These are phyloP conservation scores for Echinochloa phyllopogon DNA, from an alignment of 176 grass and related monocot species.

Conservation along the genomic window DNA sequence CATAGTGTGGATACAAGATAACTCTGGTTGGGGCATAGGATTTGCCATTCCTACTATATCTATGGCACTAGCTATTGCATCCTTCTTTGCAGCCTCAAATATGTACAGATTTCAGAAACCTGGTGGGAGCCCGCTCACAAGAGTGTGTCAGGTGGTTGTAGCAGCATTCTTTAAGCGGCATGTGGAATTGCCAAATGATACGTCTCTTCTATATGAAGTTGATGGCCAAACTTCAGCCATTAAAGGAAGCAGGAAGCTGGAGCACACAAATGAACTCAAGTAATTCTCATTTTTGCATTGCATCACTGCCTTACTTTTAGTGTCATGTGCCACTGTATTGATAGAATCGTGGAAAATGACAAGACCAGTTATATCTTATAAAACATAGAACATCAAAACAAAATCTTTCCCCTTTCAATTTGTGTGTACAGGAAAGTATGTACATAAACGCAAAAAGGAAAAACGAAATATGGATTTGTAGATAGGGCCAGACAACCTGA, in stretches of 20 bases:
- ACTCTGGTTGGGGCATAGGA: constrained; percentile 84
- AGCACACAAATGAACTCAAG: constrained; percentile 75
- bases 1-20: constrained; percentile 87
- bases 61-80: constrained; percentile 79
- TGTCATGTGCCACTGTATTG: background rate
- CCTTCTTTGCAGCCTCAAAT: constrained; percentile 72
- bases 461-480: background rate
- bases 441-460: constrained; percentile 16
- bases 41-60: constrained; percentile 77
- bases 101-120: constrained; percentile 90
- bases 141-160: constrained; percentile 82
- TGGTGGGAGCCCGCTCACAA: constrained; percentile 79
- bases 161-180: constrained; percentile 72
- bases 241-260: constrained; percentile 81
- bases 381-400: constrained; percentile 1
- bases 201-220: constrained; percentile 72
- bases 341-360: background rate
- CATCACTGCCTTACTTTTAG: constrained; percentile 21
- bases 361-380: constrained; percentile 4
- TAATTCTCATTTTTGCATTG: constrained; percentile 34
- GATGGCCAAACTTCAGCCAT: constrained; percentile 70
- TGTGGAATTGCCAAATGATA: constrained; percentile 53
- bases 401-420: background rate
- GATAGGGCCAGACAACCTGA: background rate
- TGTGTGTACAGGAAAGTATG: background rate